A percentile compares a stretch with the other conserved stretches of the same genome.
phyloP scores from a whole-genome alignment of 2,329 filamentous ascomycete genomes.

The Monosporascus sp. region DNA sequence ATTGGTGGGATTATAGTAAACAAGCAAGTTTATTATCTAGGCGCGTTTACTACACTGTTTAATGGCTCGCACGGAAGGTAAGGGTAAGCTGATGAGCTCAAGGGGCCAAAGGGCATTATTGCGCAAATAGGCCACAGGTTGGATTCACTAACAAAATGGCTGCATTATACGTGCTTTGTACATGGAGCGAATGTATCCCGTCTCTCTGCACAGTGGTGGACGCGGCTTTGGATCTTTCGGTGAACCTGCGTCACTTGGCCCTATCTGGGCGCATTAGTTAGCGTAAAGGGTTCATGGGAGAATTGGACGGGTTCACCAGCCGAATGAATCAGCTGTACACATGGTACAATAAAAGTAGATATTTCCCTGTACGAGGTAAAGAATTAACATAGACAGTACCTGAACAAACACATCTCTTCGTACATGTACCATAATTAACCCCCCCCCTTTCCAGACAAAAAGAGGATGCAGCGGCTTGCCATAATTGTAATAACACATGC shows the following conservation, averaged over 20 bases:
- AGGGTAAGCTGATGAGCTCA: too few relatives aligned
- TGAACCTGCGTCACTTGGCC: neutral
- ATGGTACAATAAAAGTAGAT: neutral
- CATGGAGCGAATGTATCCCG: neutral
- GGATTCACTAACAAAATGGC: too few relatives aligned
- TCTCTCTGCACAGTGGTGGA: neutral
- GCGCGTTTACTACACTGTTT: too few relatives aligned
- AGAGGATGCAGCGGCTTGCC: neutral
- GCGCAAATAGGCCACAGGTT: too few relatives aligned
- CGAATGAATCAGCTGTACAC: neutral
- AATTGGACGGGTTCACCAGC: neutral
- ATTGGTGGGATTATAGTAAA: neutral
- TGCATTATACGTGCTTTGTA: neutral
- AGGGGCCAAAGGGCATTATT: too few relatives aligned
- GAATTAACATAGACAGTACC: too few relatives aligned
- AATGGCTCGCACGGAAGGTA: too few relatives aligned
- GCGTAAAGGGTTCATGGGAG: neutral
- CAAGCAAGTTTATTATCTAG: too few relatives aligned
- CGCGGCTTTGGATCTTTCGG: neutral
- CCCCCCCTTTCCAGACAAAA: neutral
- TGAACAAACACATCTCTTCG: too few relatives aligned
- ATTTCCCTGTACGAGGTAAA: too few relatives aligned
- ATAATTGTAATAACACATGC: neutral
- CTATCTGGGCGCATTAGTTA: neutral
- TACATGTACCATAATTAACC: neutral